phyloP scores from a whole-genome alignment of 2,329 filamentous ascomycete species.

The Boeremia lycopersici region DNA sequence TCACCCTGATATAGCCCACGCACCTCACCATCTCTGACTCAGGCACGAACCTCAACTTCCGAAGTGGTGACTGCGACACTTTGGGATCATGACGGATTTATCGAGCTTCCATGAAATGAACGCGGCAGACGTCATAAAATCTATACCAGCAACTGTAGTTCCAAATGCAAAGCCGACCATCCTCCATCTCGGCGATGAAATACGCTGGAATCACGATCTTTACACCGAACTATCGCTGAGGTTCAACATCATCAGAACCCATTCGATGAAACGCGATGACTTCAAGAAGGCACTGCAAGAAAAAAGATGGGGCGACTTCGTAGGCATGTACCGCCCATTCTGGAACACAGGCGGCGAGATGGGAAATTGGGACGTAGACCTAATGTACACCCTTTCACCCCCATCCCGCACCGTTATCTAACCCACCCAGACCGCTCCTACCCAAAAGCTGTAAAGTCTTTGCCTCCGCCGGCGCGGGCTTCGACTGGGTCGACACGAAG shows the following conservation, averaged over 20 bases:
- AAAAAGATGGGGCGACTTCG: conserved; percentile 51
- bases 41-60: too few relatives aligned
- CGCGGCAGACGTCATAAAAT: background rate
- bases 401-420: background rate
- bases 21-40: too few relatives aligned
- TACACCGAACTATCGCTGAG: conserved; percentile 45
- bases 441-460: conserved; percentile 62
- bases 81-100: too few relatives aligned
- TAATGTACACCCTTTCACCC: conserved; percentile 49
- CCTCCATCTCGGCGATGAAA: conserved; percentile 53
- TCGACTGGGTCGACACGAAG: conserved; percentile 67
- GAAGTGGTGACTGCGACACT: too few relatives aligned
- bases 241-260: conserved; percentile 49
- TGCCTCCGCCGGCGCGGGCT: conserved; percentile 66
- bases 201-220: conserved; percentile 53
- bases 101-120: background rate
- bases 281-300: conserved; percentile 49
- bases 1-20: too few relatives aligned
- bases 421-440: conserved; percentile 40
- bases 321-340: conserved; percentile 62
- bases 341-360: conserved; percentile 71
- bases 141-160: background rate
- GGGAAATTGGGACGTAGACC: conserved; percentile 66
- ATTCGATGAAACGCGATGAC: conserved; percentile 47
- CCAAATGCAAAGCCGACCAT: conserved; percentile 37